A percentile compares a stretch with the other conserved stretches of the same genome.
phyloP scores from a whole-genome alignment of 2,329 filamentous ascomycete species.

The Colletotrichum aenigma region DNA sequence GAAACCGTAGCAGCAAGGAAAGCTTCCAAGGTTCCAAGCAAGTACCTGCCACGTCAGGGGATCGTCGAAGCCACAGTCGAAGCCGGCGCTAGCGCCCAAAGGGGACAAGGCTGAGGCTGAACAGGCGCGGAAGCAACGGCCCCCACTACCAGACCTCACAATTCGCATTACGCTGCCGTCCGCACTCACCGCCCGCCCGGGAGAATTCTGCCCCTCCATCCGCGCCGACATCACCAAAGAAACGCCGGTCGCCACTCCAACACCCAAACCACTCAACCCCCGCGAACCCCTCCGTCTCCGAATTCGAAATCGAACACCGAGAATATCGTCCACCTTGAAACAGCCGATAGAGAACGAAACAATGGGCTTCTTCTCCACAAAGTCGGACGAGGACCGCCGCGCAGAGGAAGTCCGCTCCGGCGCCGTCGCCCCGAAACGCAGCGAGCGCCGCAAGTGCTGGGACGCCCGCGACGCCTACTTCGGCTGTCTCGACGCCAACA shows the following conservation, averaged over 20 bases:
- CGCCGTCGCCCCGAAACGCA: slow-evolving; percentile 80
- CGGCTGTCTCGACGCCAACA: slow-evolving; percentile 79
- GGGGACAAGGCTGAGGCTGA: slow-evolving; percentile 5
- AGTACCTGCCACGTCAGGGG: background rate
- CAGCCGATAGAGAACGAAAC: background rate
- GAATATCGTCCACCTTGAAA: background rate
- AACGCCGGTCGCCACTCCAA: background rate
- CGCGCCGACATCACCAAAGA: background rate
- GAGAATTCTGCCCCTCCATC: background rate
- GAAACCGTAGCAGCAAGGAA: background rate
- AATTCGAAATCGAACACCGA: background rate
- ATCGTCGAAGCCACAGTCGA: background rate
- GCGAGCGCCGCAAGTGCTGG: slow-evolving; percentile 85
- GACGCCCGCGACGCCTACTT: slow-evolving; percentile 89
- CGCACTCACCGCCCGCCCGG: background rate
- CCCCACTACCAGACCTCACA: background rate
- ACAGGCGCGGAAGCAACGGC: background rate
- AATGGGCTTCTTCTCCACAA: slow-evolving; percentile 55
- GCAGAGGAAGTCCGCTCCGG: slow-evolving; percentile 60
- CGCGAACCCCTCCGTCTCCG: background rate
- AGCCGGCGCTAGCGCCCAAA: background rate
- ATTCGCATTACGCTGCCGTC: background rate
- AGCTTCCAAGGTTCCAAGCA: background rate
- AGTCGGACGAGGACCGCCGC: slow-evolving; percentile 48
- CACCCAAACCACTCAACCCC: background rate